Percentiles rank a stretch among this genome's conserved stretches.
These are phyloP conservation scores for Prunus campanulata DNA, from an alignment of 306 rosid species.

Conservation along the genomic window DNA sequence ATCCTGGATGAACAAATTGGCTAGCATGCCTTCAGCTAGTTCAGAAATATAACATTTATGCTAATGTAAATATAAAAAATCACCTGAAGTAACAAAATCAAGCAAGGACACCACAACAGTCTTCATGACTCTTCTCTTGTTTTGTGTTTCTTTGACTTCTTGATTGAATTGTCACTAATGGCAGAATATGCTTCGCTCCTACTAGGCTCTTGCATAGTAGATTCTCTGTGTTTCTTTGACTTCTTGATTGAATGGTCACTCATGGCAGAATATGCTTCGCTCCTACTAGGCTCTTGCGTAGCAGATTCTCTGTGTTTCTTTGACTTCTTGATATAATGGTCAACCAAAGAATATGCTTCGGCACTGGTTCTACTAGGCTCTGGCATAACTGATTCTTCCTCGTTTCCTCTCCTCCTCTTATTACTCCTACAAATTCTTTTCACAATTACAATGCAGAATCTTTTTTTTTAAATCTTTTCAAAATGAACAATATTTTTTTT, in stretches of 20 bases:
- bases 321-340: slow-evolving; percentile 10
- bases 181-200: no score
- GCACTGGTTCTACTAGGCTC: slow-evolving; percentile 5
- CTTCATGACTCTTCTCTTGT: neutral
- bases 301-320: slow-evolving; percentile 5
- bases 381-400: slow-evolving; percentile 28
- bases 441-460: slow-evolving; percentile 4
- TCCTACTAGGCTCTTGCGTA: no score
- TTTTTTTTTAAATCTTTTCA: neutral
- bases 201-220: no score
- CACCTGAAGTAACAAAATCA: neutral
- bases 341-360: neutral
- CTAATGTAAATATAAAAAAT: neutral
- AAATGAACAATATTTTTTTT: neutral
- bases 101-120: neutral
- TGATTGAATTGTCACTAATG: no score
- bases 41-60: slow-evolving; percentile 1
- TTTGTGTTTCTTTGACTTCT: no score
- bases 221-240: neutral
- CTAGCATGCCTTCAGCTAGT: neutral
- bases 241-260: no score
- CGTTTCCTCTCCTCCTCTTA: slow-evolving; percentile 46
- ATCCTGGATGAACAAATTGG: neutral
- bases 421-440: slow-evolving; percentile 29
- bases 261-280: no score